A percentile compares a stretch with the other conserved stretches of the same genome.
Conservation (phyloP, 208 protist species). For the Acanthamoeba royreba region DNA sequence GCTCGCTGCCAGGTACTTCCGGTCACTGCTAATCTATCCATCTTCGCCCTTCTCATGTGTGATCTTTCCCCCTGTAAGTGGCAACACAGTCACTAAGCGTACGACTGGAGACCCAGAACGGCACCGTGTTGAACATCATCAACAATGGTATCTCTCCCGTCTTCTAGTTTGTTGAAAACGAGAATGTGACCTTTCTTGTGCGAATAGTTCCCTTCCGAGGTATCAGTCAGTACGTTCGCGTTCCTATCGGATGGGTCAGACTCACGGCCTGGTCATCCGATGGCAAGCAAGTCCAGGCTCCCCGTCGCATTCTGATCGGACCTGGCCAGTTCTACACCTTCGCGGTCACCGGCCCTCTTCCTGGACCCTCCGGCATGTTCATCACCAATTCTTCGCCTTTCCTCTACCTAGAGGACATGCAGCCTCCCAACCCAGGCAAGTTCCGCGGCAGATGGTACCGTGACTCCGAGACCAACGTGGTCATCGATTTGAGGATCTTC, state of each 20-base stretch:
- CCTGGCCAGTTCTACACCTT: background rate
- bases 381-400: background rate
- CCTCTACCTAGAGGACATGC: background rate
- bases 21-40: background rate
- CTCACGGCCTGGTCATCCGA: background rate
- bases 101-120: background rate
- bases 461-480: background rate
- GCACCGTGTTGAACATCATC: background rate
- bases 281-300: background rate
- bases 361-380: background rate
- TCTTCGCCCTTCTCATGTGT: background rate
- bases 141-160: background rate
- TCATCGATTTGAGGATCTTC: background rate
- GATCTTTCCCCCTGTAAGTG: too few relatives aligned
- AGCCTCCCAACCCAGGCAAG: background rate
- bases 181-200: background rate
- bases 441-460: background rate
- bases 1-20: background rate
- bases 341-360: background rate
- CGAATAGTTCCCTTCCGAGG: background rate
- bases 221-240: background rate
- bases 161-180: background rate
- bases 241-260: background rate
- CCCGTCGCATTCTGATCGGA: background rate
- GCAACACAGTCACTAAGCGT: too few relatives aligned